These are phyloP conservation scores for Glomus cerebriforme DNA, from an alignment of 192 early-diverging fungal species.

Conservation along the genomic window DNA sequence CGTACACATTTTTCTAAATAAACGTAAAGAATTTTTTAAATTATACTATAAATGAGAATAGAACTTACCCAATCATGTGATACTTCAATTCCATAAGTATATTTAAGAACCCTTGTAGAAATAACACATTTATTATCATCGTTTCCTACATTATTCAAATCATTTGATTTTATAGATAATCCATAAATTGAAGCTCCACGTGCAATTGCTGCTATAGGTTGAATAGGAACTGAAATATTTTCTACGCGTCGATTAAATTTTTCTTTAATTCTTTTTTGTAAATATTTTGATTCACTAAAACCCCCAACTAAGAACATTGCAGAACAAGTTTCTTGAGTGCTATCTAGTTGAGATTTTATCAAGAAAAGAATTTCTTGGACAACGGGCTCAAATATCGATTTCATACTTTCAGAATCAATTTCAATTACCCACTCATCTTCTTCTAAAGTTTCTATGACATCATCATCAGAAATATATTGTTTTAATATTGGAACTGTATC, in stretches of 20 bases:
- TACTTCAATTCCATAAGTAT: background rate
- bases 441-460: slow-evolving; percentile 36
- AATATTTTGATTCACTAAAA: slow-evolving; percentile 54
- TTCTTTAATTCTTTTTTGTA: slow-evolving; percentile 50
- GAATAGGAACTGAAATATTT: slow-evolving; percentile 49
- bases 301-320: slow-evolving; percentile 60
- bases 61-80: background rate
- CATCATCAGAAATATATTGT: background rate
- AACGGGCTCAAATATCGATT: slow-evolving; percentile 59
- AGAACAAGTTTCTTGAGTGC: slow-evolving; percentile 40
- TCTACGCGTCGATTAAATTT: slow-evolving; percentile 45
- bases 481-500: background rate
- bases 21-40: too few relatives aligned
- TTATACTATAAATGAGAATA: too few relatives aligned
- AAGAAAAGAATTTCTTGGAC: slow-evolving; percentile 51
- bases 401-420: slow-evolving; percentile 44
- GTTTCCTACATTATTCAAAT: slow-evolving; percentile 44
- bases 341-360: slow-evolving; percentile 52
- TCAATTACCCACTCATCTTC: slow-evolving; percentile 44
- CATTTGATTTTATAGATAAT: background rate
- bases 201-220: slow-evolving; percentile 52
- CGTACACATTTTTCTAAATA: too few relatives aligned
- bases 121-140: slow-evolving; percentile 19
- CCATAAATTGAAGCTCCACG: slow-evolving; percentile 35
- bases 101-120: background rate